These are phyloP conservation scores for Fraxinus paxiana DNA, from an alignment of 305 asterid genomes.

Conservation along the genomic window DNA sequence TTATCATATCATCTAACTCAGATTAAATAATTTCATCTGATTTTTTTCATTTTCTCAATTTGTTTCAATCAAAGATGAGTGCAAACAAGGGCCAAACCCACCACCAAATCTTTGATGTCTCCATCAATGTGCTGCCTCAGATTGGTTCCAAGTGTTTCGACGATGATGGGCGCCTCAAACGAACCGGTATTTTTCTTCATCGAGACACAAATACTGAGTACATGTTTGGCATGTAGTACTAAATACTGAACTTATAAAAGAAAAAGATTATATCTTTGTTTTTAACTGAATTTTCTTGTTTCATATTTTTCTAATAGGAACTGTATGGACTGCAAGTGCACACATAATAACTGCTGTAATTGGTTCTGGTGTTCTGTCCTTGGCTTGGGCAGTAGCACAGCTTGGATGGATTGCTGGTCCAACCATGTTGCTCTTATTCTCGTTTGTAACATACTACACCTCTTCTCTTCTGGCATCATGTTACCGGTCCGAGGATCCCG, in stretches of 20 bases:
- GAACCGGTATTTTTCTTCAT: constrained; percentile 18
- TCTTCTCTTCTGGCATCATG: constrained; percentile 39
- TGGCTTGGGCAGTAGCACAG: constrained; percentile 52
- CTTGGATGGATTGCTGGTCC: constrained; percentile 53
- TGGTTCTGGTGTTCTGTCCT: constrained; percentile 49
- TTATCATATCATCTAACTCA: not conserved
- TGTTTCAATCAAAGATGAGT: not conserved
- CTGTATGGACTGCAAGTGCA: constrained; percentile 44
- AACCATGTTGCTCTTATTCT: constrained; percentile 32
- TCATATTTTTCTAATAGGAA: constrained; percentile 22
- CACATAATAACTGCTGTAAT: constrained; percentile 53
- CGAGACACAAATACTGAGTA: not conserved
- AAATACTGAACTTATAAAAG: not conserved
- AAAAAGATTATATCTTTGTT: not conserved
- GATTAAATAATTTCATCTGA: not conserved
- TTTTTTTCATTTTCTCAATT: not conserved
- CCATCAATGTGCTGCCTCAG: not conserved
- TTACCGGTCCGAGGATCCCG: constrained; percentile 30
- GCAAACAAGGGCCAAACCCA: constrained; percentile 1
- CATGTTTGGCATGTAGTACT: not conserved
- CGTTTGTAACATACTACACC: constrained; percentile 37
- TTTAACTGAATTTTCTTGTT: not conserved
- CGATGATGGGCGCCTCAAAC: constrained; percentile 25
- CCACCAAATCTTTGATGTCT: constrained; percentile 6
- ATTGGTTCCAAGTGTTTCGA: constrained; percentile 7